A percentile compares a stretch with the other conserved stretches of the same genome.
These are phyloP conservation scores for Spongispora temasekensis DNA, from an alignment of 1,284 basidiomycete genomes.

Conservation along the genomic window DNA sequence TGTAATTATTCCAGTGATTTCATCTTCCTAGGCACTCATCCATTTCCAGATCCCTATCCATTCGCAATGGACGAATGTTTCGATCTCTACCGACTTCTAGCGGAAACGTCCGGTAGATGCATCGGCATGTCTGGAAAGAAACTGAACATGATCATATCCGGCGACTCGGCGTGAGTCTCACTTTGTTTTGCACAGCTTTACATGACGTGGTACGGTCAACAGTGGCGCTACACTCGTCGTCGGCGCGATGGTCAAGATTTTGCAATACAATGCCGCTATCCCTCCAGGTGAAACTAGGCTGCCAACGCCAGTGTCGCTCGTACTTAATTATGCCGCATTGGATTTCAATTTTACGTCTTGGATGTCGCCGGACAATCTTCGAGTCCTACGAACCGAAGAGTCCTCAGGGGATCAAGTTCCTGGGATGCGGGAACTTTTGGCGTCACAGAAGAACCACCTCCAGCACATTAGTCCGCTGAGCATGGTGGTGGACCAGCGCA, in stretches of 20 bases:
- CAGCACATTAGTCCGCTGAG: conserved; percentile 84
- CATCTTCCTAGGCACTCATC: conserved; percentile 3
- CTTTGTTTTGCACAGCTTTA: conserved; percentile 1
- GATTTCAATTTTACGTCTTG: conserved; percentile 98
- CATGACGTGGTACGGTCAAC: conserved; percentile 12
- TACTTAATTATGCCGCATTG: conserved; percentile 80
- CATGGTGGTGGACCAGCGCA: conserved; percentile 75
- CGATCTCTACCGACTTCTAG: conserved; percentile 83
- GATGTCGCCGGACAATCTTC: conserved; percentile 90
- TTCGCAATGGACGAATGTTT: conserved; percentile 95
- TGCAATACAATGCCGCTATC: conserved; percentile 63
- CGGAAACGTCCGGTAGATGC: conserved; percentile 76
- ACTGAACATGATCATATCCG: conserved; percentile 77
- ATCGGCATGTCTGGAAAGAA: conserved; percentile 85
- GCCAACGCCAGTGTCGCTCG: conserved; percentile 73
- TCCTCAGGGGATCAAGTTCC: conserved; percentile 73
- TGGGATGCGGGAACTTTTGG: conserved; percentile 60
- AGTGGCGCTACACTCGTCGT: conserved; percentile 87
- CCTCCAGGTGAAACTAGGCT: conserved; percentile 37
- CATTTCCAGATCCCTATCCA: conserved; percentile 81
- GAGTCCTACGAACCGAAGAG: conserved; percentile 80
- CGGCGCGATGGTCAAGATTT: conserved; percentile 79
- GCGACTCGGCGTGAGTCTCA: conserved; percentile 86
- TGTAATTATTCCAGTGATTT: conserved; percentile 50
- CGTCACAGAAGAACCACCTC: conserved; percentile 86